phyloP scores from a whole-genome alignment of 164 flowering plant genomes.

The Magnolia changhungtana region DNA sequence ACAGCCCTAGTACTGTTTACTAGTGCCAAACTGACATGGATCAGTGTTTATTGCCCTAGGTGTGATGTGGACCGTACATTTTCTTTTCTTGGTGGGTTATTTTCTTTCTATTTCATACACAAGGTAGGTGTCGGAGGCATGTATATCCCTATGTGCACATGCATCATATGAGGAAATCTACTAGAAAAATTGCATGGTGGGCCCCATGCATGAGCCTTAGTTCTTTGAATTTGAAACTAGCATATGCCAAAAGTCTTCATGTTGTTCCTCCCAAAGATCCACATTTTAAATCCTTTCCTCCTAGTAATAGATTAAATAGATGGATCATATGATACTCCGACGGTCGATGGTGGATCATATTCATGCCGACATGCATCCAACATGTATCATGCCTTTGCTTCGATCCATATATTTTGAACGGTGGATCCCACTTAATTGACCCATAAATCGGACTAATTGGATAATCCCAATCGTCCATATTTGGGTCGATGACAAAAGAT shows the following conservation, averaged over 20 bases:
- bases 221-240: constrained; percentile 3
- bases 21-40: too few species aligned
- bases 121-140: too few species aligned
- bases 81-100: neutral
- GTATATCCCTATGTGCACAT: neutral
- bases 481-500: neutral
- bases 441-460: too few species aligned
- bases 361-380: neutral
- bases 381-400: neutral
- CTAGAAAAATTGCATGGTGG: neutral
- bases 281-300: neutral
- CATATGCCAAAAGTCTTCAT: neutral
- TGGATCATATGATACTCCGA: neutral
- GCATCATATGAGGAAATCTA: neutral
- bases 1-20: too few species aligned
- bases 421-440: too few species aligned
- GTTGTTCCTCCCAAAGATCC: neutral
- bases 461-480: too few species aligned
- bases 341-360: neutral
- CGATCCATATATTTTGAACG: neutral
- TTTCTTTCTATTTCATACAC: too few species aligned
- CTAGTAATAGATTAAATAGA: too few species aligned
- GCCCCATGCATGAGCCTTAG: neutral
- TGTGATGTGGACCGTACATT: neutral
- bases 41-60: too few species aligned